Evolutionary conservation across 495 filamentous ascomycete genomes (phyloP).

Genomic region (Penicillium goetzii): DNA sequence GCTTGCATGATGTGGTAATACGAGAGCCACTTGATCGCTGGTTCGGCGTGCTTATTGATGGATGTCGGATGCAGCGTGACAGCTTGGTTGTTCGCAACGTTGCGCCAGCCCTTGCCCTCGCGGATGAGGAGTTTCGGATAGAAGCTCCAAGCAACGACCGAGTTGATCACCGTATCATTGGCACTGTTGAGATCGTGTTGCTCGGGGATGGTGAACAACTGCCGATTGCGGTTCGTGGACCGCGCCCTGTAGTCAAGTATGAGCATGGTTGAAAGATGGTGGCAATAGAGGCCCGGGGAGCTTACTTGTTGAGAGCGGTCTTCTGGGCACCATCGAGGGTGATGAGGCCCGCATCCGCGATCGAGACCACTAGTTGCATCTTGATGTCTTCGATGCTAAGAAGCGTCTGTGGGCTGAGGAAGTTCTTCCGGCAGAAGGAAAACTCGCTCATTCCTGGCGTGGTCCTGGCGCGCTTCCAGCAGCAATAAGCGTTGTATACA

Average conservation of each 20-base stretch:
- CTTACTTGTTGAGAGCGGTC: constrained; percentile 60
- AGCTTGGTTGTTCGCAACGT: constrained; percentile 85
- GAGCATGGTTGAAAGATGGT: constrained; percentile 24
- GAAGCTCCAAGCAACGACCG: constrained; percentile 88
- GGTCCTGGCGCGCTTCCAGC: constrained; percentile 80
- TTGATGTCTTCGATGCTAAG: constrained; percentile 93
- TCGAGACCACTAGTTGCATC: constrained; percentile 77
- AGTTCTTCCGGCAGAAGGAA: constrained; percentile 91
- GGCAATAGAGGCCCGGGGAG: constrained; percentile 18
- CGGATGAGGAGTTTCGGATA: constrained; percentile 88
- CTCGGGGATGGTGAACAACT: constrained; percentile 79
- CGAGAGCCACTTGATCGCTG: constrained; percentile 72
- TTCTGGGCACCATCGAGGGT: constrained; percentile 71
- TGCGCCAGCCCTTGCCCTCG: constrained; percentile 89
- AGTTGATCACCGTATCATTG: constrained; percentile 75
- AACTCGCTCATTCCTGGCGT: constrained; percentile 69
- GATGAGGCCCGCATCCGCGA: constrained; percentile 82
- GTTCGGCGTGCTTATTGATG: constrained; percentile 73
- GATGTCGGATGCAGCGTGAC: constrained; percentile 84
- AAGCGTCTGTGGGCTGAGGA: constrained; percentile 79
- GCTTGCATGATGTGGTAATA: constrained; percentile 98
- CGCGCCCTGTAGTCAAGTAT: constrained; percentile 41
- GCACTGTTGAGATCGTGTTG: constrained; percentile 71
- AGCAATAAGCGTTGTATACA: constrained; percentile 86
- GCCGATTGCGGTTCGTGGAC: constrained; percentile 61